phyloP scores from a whole-genome alignment of 306 rosid species.

The Pyrus communis region DNA sequence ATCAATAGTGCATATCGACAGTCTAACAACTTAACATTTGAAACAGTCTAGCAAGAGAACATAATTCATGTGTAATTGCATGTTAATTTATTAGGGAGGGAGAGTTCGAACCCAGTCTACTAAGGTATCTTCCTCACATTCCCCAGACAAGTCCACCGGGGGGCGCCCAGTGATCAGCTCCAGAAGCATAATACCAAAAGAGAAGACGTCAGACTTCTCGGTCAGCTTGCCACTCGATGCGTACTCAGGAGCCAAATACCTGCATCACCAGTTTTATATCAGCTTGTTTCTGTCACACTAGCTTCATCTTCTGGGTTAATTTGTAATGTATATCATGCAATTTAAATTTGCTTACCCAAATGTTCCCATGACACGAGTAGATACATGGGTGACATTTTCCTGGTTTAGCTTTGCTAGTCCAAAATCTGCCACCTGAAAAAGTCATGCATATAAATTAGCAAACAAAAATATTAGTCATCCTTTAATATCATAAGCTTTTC shows the following conservation, averaged over 20 bases:
- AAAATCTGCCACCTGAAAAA: constrained; percentile 75
- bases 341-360: constrained; percentile 44
- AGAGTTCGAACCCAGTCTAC: constrained; percentile 69
- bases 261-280: constrained; percentile 7
- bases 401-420: constrained; percentile 82
- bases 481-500: background rate
- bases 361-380: constrained; percentile 94
- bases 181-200: constrained; percentile 70
- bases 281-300: background rate
- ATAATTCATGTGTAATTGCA: background rate
- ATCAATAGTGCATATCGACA: background rate
- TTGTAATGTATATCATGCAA: background rate
- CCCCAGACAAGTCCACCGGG: constrained; percentile 36
- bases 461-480: background rate
- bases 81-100: background rate
- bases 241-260: constrained; percentile 92
- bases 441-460: background rate
- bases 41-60: no score
- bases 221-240: constrained; percentile 91
- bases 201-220: constrained; percentile 86
- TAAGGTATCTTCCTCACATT: constrained; percentile 54
- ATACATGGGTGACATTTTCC: constrained; percentile 65
- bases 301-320: background rate
- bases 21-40: background rate
- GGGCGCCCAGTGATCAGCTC: constrained; percentile 66